A percentile compares a stretch with the other conserved stretches of the same genome.
These are phyloP conservation scores for Circinella umbellata DNA, from an alignment of 371 early-diverging fungal genomes.

Conservation along the genomic window DNA sequence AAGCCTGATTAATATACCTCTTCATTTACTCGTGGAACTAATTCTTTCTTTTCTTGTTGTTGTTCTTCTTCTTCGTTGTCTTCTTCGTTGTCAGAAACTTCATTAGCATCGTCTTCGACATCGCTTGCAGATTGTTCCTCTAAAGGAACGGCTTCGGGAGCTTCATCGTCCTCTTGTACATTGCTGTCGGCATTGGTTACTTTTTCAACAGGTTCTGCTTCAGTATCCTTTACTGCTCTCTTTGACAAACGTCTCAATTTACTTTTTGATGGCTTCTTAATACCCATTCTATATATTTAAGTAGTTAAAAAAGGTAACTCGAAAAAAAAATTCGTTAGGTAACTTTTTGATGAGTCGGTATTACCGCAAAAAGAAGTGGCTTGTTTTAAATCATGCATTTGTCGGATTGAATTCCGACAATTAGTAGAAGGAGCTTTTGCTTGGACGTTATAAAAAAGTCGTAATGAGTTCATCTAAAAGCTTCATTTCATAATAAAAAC, in stretches of 20 bases:
- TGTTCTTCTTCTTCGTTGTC: neutral
- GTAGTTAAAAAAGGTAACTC: too few relatives aligned
- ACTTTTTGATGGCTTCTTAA: constrained; percentile 15
- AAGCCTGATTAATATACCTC: constrained; percentile 2
- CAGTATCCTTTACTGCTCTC: constrained; percentile 10
- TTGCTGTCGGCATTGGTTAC: constrained; percentile 6
- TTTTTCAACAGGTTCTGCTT: constrained; percentile 8
- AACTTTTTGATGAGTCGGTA: too few relatives aligned
- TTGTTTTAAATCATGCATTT: too few relatives aligned
- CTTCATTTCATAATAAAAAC: too few relatives aligned
- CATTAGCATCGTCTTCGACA: constrained; percentile 8
- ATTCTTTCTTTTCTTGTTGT: constrained; percentile 2
- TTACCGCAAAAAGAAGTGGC: too few relatives aligned
- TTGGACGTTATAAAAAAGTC: too few relatives aligned
- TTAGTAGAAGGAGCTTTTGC: too few relatives aligned
- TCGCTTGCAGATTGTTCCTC: constrained; percentile 55
- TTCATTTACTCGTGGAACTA: neutral
- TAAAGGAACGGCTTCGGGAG: constrained; percentile 45
- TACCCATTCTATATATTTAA: constrained; percentile 4
- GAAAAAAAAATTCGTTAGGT: too few relatives aligned
- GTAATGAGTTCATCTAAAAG: too few relatives aligned
- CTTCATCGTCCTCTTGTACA: constrained; percentile 10
- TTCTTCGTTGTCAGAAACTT: constrained; percentile 14
- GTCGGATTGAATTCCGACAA: too few relatives aligned
- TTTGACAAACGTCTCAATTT: constrained; percentile 11